Conservation (phyloP, 1,284 basidiomycete species). For the Sanghuangporus baumii region DNA sequence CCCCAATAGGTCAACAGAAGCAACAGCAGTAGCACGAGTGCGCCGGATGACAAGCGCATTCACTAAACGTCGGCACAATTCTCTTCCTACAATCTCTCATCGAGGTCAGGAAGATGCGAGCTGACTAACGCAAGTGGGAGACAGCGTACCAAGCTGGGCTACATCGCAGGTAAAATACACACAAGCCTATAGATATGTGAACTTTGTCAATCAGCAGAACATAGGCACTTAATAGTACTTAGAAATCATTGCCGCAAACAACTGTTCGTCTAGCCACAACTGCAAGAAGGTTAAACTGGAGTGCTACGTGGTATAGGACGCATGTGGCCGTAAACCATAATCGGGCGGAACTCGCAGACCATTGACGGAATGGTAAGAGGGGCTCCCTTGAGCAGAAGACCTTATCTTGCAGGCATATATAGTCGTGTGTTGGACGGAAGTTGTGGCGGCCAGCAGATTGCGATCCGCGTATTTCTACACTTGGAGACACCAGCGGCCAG, state of each 20-base stretch:
- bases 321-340: background rate
- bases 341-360: background rate
- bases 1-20: background rate
- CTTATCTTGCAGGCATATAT: no score
- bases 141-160: background rate
- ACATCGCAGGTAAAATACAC: background rate
- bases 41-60: background rate
- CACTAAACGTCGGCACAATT: slow-evolving; percentile 1
- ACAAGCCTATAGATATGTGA: background rate
- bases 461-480: background rate
- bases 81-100: background rate
- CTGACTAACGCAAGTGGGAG: background rate
- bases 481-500: background rate
- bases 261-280: background rate
- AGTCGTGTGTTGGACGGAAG: no score
- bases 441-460: background rate
- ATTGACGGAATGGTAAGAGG: background rate
- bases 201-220: background rate
- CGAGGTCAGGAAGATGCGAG: background rate
- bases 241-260: background rate
- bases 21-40: background rate
- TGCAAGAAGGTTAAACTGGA: background rate
- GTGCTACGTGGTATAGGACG: background rate
- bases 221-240: background rate
- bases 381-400: background rate